Conservation (phyloP, 768 basidiomycete genomes). For the Russula earlei region DNA sequence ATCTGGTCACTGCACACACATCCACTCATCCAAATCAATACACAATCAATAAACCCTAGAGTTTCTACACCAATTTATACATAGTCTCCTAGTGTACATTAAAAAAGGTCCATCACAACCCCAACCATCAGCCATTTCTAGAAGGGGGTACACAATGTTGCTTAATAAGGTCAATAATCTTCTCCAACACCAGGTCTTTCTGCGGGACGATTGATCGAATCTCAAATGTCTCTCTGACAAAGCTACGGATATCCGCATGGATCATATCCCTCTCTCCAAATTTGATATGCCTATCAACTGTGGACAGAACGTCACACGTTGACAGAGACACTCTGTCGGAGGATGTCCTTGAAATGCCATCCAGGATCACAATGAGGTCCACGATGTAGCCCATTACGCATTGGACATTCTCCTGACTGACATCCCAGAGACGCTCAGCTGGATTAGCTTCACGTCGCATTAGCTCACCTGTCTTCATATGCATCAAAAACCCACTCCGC, state of each 20-base stretch:
- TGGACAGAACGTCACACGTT: background rate
- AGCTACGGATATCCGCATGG: background rate
- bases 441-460: too few relatives aligned
- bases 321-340: background rate
- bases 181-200: background rate
- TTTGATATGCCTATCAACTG: background rate
- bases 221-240: background rate
- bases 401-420: background rate
- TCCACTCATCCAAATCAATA: too few relatives aligned
- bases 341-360: background rate
- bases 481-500: background rate
- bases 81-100: too few relatives aligned
- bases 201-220: background rate
- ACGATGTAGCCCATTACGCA: constrained; percentile 1
- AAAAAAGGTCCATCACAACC: too few relatives aligned
- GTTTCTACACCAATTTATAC: too few relatives aligned
- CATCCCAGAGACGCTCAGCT: background rate
- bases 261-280: background rate
- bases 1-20: too few relatives aligned
- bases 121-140: background rate
- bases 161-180: constrained; percentile 1
- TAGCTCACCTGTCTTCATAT: background rate
- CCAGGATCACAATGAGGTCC: background rate
- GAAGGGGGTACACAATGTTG: background rate
- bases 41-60: too few relatives aligned